phyloP scores from a whole-genome alignment of 148 eudicot genomes.

The Polygonum aviculare region DNA sequence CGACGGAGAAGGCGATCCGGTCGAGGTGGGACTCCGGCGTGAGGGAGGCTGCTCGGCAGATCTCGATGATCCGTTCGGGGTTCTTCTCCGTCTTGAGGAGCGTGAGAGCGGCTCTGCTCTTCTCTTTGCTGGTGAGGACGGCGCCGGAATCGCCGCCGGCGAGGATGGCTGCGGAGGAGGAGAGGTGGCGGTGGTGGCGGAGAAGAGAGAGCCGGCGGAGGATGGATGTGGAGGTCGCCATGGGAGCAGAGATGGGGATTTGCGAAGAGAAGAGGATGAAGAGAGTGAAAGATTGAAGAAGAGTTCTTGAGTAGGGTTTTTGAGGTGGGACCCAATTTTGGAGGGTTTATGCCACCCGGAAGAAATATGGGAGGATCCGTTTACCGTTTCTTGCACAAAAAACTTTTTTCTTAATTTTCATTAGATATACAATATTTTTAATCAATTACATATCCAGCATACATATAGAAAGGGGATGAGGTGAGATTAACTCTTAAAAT shows the following conservation, averaged over 20 bases:
- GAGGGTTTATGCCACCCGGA: neutral
- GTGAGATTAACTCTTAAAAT: no score
- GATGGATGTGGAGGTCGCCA: slow-evolving; percentile 10
- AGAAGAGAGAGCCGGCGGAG: slow-evolving; percentile 10
- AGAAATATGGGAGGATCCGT: slow-evolving; percentile 8
- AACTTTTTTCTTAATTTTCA: no score
- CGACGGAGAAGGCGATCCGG: slow-evolving; percentile 56
- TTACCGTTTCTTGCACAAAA: neutral
- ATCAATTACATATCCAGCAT: no score
- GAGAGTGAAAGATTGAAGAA: neutral
- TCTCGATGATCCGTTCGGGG: slow-evolving; percentile 64
- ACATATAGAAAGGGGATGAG: no score
- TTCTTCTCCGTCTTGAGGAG: slow-evolving; percentile 55
- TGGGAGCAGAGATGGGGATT: neutral
- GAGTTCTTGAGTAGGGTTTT: slow-evolving; percentile 6
- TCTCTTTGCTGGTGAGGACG: slow-evolving; percentile 15
- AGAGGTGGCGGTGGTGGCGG: neutral
- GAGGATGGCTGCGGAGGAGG: neutral
- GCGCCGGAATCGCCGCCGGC: slow-evolving; percentile 1
- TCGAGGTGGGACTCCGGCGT: slow-evolving; percentile 61
- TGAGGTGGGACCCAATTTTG: slow-evolving; percentile 5
- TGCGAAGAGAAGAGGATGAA: neutral
- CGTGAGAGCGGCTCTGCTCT: slow-evolving; percentile 50
- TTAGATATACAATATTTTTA: no score
- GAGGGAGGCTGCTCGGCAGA: slow-evolving; percentile 65